Percentiles rank a stretch among this genome's conserved stretches.
These are phyloP conservation scores for Coccinonectria pachysandricola DNA, from an alignment of 2,329 filamentous ascomycete genomes.

Conservation along the genomic window DNA sequence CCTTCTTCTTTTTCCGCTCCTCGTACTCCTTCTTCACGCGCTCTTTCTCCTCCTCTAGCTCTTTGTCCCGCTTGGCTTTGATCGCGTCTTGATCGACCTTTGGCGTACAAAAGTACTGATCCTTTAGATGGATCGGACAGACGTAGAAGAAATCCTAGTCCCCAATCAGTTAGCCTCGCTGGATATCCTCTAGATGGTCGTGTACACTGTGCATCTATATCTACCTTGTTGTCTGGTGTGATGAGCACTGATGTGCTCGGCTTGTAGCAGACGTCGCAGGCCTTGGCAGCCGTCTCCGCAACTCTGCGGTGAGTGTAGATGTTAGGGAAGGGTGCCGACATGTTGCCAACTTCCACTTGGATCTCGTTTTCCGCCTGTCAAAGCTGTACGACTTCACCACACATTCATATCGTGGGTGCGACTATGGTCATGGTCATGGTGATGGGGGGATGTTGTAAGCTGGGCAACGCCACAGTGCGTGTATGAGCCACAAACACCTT, in stretches of 20 bases:
- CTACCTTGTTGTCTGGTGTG: conserved; percentile 78
- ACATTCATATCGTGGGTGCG: too few species aligned
- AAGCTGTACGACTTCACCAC: too few species aligned
- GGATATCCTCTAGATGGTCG: conserved; percentile 4
- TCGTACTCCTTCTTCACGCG: conserved; percentile 68
- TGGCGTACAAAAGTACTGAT: conserved; percentile 68
- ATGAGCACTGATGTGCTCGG: conserved; percentile 79
- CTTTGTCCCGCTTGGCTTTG: conserved; percentile 51
- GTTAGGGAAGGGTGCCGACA: conserved; percentile 54
- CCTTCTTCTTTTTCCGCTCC: conserved; percentile 57
- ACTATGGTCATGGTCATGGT: too few species aligned
- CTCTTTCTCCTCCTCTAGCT: conserved; percentile 53
- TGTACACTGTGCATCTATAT: conserved; percentile 2
- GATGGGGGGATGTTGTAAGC: too few species aligned
- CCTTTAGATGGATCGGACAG: conserved; percentile 73
- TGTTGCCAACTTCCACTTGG: too few species aligned
- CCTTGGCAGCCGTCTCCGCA: conserved; percentile 69
- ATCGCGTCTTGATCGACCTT: conserved; percentile 59
- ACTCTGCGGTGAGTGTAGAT: conserved; percentile 79
- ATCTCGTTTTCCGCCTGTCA: too few species aligned
- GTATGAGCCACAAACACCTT: too few species aligned
- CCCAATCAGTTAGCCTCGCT: conserved; percentile 4
- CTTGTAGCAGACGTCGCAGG: conserved; percentile 89
- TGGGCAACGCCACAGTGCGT: too few species aligned
- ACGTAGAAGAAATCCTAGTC: conserved; percentile 78